Evolutionary conservation across 2,329 filamentous ascomycete species (phyloP).

Genomic region (Neurospora sp.): DNA sequence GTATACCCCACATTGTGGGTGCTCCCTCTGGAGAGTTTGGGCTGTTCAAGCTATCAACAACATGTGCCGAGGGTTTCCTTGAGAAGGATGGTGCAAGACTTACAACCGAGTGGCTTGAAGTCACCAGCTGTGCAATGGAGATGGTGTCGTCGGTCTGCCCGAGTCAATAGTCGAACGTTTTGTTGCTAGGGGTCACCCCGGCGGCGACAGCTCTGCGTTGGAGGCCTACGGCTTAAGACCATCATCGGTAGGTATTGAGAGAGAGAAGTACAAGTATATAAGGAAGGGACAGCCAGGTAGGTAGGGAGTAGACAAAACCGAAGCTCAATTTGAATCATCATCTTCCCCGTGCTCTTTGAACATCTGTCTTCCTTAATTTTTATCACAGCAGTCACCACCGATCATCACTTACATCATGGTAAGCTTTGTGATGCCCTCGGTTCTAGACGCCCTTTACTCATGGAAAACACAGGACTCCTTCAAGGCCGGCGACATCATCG

Average conservation of each 20-base stretch:
- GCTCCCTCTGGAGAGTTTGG: not conserved
- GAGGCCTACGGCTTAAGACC: not conserved
- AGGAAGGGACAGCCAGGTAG: not conserved
- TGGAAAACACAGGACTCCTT: not conserved
- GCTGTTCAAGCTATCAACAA: not conserved
- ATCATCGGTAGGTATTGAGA: not conserved
- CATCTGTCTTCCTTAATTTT: not conserved
- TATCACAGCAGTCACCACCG: not conserved
- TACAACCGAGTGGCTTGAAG: not conserved
- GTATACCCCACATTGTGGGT: not conserved
- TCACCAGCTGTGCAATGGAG: not conserved
- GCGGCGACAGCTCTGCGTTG: not conserved
- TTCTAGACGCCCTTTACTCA: not conserved
- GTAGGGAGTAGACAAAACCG: not conserved
- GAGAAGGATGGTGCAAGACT: not conserved
- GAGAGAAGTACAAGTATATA: not conserved
- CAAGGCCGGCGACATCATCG: not conserved
- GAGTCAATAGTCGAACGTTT: not conserved
- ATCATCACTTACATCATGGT: not conserved
- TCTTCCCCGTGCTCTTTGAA: not conserved
- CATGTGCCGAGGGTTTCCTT: not conserved
- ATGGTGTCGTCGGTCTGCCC: not conserved
- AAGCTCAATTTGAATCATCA: not conserved
- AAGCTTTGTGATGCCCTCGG: not conserved
- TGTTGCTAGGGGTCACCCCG: not conserved